A percentile compares a stretch with the other conserved stretches of the same genome.
Conservation (phyloP, 2,329 filamentous ascomycete genomes). For the Dactylonectria estremocensis region DNA sequence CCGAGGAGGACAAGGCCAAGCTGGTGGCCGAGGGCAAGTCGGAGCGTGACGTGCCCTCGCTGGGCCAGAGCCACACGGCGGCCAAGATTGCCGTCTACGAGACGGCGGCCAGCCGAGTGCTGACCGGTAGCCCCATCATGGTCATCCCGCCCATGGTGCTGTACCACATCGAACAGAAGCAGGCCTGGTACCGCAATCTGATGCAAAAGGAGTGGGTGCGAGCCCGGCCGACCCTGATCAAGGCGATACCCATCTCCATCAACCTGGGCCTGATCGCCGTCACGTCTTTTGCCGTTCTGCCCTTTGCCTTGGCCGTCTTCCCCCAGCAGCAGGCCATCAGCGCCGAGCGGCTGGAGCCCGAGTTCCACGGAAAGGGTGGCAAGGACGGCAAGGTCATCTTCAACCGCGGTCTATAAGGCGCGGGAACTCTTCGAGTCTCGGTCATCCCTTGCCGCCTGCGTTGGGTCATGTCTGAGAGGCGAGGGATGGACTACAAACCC, state of each 20-base stretch:
- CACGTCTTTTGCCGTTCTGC: constrained; percentile 90
- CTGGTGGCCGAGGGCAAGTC: constrained; percentile 71
- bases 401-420: constrained; percentile 88
- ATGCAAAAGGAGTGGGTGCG: constrained; percentile 83
- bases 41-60: constrained; percentile 75
- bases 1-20: constrained; percentile 76
- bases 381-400: constrained; percentile 91
- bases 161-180: constrained; percentile 79
- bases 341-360: constrained; percentile 83
- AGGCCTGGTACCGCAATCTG: constrained; percentile 57
- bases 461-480: background rate
- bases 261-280: constrained; percentile 90
- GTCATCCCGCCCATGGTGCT: constrained; percentile 91
- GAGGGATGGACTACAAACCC: background rate
- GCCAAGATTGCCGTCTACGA: constrained; percentile 92
- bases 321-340: constrained; percentile 89
- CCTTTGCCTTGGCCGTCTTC: constrained; percentile 91
- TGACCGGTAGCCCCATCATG: constrained; percentile 98
- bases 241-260: constrained; percentile 75
- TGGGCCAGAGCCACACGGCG: constrained; percentile 91
- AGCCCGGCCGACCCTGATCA: constrained; percentile 76
- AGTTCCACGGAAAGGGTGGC: constrained; percentile 88
- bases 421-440: background rate
- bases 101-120: constrained; percentile 90
- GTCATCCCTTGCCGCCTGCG: background rate